Base-by-base conservation (phyloP, 2,329 filamentous ascomycete genomes). In the Chaetomium sp. region DNA sequence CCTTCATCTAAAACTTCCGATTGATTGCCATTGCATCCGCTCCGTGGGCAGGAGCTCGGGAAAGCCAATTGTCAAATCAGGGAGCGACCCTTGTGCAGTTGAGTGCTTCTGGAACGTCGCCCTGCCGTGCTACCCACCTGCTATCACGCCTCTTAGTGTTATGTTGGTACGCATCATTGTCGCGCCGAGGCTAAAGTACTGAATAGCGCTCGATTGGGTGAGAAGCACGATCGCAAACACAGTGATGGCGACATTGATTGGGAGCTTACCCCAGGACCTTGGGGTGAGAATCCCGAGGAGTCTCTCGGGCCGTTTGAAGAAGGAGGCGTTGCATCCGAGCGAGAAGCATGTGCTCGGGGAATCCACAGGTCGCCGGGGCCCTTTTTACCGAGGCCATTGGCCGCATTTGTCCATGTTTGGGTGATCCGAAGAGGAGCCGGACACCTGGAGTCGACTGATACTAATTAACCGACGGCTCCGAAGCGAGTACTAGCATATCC, bases 1-100 rank as follows among this genome's bases (percentile, higher is more conserved):
- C 53, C 53, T 56, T 53, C 53, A 58, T 56, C 53, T 55, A 62
- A 66, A 62, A 64, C 53, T 42, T 63, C 58, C 65, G 61, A 64
- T 66, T 64, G 65, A 66, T 64, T 57, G 54, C 58, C 65, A 66
- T 62, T 64, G 65, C 65, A 64, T 64, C 61, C 65, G 65, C 29
- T 42, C 49, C 38, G 57, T 54, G 49, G 35, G n/a, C 53, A 58
- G 65, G 58, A 59, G 55, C 54, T 55, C 54, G 54, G 42, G 7
- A 25, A 21, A 49, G 42, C 45, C 27, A 45, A 25, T 16, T 16
- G 31, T 16, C 58, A 42, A 27, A 35, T n/a, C 38, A 47, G 60
- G 27, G 21, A 21, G 54, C 33, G 27, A 50, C 42, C 33, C 47
- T 19, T 35, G 47, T 12, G 47, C 29, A 29, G 19, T 23, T 10